A percentile compares a stretch with the other conserved stretches of the same genome.
These are phyloP conservation scores for Raffaelea albimanens DNA, from an alignment of 2,329 filamentous ascomycete genomes.

Conservation along the genomic window DNA sequence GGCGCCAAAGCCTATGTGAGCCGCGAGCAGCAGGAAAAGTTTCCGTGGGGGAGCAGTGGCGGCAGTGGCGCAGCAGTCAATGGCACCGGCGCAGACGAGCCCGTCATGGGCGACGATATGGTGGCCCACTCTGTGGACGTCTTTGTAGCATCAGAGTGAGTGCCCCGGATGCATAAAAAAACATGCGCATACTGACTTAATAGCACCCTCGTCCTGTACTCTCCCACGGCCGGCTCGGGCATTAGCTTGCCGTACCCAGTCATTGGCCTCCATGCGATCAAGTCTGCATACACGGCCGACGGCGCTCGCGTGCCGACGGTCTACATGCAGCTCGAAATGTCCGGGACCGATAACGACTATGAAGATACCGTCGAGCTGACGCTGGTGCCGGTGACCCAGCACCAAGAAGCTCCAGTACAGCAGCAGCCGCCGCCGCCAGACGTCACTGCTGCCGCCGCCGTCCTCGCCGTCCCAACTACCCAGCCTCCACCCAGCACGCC, in stretches of 20 bases:
- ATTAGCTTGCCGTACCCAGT: conserved; percentile 63
- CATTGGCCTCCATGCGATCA: conserved; percentile 67
- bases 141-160: conserved; percentile 51
- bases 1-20: conserved; percentile 50
- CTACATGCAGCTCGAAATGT: conserved; percentile 60
- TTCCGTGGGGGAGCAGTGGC: conserved; percentile 41
- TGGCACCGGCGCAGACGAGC: conserved; percentile 16
- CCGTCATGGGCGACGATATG: conserved; percentile 20
- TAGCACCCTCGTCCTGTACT: conserved; percentile 56
- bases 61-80: conserved; percentile 18
- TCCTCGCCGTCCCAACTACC: not conserved
- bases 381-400: conserved; percentile 46
- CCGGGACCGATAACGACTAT: conserved; percentile 51
- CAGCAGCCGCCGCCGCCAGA: conserved; percentile 1
- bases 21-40: conserved; percentile 39
- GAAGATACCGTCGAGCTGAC: conserved; percentile 58
- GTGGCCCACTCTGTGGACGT: conserved; percentile 42
- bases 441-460: not conserved
- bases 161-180: conserved; percentile 3
- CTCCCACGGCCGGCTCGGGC: conserved; percentile 45
- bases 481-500: conserved; percentile 14
- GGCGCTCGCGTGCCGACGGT: conserved; percentile 36
- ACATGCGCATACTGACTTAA: not conserved
- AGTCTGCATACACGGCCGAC: conserved; percentile 37
- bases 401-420: too few relatives aligned